phyloP scores from a whole-genome alignment of 2,329 filamentous ascomycete species.

The Ambrosiella xylebori region DNA sequence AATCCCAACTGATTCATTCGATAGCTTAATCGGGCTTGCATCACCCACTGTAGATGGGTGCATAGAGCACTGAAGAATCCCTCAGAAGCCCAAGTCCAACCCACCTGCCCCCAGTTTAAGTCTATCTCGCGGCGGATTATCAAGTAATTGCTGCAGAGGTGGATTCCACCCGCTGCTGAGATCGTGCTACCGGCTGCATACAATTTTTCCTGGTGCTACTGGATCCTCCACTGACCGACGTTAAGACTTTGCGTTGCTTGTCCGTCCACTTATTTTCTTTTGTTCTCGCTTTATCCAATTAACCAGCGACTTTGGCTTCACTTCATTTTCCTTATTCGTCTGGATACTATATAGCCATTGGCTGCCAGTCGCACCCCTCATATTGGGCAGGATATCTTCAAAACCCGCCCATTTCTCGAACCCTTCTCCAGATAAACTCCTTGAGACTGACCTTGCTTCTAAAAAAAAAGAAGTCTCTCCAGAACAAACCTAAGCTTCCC shows the following conservation, averaged over 20 bases:
- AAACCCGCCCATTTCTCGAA: neutral
- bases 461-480: conserved; percentile 2
- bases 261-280: neutral
- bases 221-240: neutral
- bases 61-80: neutral
- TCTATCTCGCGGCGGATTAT: neutral
- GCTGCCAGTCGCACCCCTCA: neutral
- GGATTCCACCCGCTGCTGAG: neutral
- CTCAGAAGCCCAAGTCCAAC: neutral
- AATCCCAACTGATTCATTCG: neutral
- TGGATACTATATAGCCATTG: neutral
- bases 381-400: neutral
- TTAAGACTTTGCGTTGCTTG: neutral
- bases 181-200: neutral
- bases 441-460: neutral
- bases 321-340: neutral
- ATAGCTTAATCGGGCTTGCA: neutral
- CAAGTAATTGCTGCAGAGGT: neutral
- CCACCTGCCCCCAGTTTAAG: neutral
- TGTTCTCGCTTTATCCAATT: neutral
- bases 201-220: neutral
- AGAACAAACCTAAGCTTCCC: neutral
- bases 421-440: neutral
- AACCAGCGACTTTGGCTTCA: neutral
- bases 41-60: neutral